Evolutionary conservation across 768 basidiomycete species (phyloP).

Genomic region (Myochromella boudieri): DNA sequence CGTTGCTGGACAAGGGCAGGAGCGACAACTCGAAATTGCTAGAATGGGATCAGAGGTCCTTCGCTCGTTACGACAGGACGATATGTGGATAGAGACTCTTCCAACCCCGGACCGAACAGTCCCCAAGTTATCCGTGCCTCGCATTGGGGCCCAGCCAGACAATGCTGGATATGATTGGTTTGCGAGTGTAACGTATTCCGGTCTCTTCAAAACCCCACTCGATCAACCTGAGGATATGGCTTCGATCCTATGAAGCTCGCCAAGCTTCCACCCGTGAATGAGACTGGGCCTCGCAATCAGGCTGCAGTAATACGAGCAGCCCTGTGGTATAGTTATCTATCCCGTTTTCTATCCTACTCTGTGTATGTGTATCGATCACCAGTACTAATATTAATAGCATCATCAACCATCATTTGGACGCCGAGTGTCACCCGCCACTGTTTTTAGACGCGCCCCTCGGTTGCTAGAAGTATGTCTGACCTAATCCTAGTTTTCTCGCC

Average conservation of each 20-base stretch:
- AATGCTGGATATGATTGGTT: slow-evolving; percentile 9
- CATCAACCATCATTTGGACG: too few relatives aligned
- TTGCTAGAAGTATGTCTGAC: too few relatives aligned
- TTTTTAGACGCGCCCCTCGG: too few relatives aligned
- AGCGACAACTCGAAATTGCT: slow-evolving; percentile 37
- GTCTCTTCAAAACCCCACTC: not conserved
- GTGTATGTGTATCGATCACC: too few relatives aligned
- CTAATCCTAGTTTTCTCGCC: too few relatives aligned
- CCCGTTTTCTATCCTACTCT: too few relatives aligned
- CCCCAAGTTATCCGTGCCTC: not conserved
- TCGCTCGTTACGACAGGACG: slow-evolving; percentile 28
- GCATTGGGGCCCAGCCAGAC: not conserved
- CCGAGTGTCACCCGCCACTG: too few relatives aligned
- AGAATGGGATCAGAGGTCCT: slow-evolving; percentile 40
- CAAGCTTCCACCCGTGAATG: slow-evolving; percentile 1
- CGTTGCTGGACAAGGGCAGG: slow-evolving; percentile 32
- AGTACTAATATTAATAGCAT: too few relatives aligned
- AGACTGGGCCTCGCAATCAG: too few relatives aligned
- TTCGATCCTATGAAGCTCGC: not conserved
- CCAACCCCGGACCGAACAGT: not conserved
- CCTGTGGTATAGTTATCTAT: too few relatives aligned
- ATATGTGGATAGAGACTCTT: slow-evolving; percentile 14
- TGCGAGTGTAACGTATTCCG: slow-evolving; percentile 10
- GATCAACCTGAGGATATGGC: not conserved
- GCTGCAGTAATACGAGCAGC: too few relatives aligned